Base-by-base conservation (phyloP, 169 alveolate genomes). In the Babesia gibsoni region DNA sequence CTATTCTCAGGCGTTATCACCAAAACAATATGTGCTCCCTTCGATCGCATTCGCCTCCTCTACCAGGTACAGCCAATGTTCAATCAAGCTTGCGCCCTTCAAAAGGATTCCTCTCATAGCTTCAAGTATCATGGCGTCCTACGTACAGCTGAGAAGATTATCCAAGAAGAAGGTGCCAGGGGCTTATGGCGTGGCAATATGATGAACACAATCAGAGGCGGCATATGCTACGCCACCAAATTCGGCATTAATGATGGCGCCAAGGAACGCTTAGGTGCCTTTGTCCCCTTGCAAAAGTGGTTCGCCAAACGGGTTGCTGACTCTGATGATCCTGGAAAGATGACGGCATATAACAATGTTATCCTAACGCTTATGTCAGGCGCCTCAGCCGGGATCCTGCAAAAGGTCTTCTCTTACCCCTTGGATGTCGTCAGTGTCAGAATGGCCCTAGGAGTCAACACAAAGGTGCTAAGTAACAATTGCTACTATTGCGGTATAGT, bases 11-110 rank as follows among this genome's bases (percentile, higher is more conserved):
- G 94, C 5, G 46, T 91, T 2, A 53, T 91, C 8, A 90, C 96
- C 43, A 91, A 91, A 84, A 85, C 94, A 0, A 68, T 84, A 35
- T 91, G 94, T 67, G 96, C 96, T 23, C 96, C 96, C 8, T 77
- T 90, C 78, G 96, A 91, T 54, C 73, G 96, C 25, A 80, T 91
- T 32, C 82, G 93, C 29, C 83, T 90, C 8, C 83, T 91, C 59
- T 91, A 86, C 80, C 95, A 91, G 68, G 85, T 90, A 12, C 95
- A 91, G 67, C 94, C 95, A 16, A 91, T 91, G 96, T 82, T 91
- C 63, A 73, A 63, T 14, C 92, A 89, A 20, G 61, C 42, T 50
- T 65, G 67, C 42, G 67, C 46, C 43, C 48, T 45, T 18, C 42
- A 45, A 52, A 45, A 14, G 29, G 18, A 53, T 52, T 32, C 22